Conservation (phyloP, 495 filamentous ascomycete genomes). For the Neurospora sp. region DNA sequence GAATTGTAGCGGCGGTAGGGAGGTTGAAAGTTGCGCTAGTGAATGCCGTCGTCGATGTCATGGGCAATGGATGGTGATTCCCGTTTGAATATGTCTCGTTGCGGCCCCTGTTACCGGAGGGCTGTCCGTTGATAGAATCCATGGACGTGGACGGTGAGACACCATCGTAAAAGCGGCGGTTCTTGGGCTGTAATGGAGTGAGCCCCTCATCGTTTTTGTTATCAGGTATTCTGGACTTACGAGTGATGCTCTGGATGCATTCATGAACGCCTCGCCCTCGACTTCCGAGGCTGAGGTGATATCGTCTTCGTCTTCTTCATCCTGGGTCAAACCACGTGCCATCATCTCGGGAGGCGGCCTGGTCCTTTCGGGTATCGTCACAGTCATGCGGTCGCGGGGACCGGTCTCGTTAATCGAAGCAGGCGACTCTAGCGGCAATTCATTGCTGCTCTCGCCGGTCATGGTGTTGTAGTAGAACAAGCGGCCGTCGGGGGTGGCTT, state of each 20-base stretch:
- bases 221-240: conserved; percentile 25
- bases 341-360: conserved; percentile 88
- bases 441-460: conserved; percentile 85
- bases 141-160: conserved; percentile 86
- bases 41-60: conserved; percentile 57
- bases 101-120: conserved; percentile 35
- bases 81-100: conserved; percentile 39
- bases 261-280: conserved; percentile 50
- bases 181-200: conserved; percentile 32
- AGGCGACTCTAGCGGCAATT: conserved; percentile 86
- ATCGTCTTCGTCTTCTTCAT: conserved; percentile 77
- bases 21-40: conserved; percentile 48
- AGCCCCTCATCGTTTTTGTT: background rate
- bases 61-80: conserved; percentile 38
- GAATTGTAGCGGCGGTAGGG: conserved; percentile 50
- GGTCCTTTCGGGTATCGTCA: conserved; percentile 82
- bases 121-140: conserved; percentile 66
- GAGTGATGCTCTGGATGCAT: conserved; percentile 38
- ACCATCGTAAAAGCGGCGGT: conserved; percentile 60
- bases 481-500: conserved; percentile 86
- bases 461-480: conserved; percentile 98
- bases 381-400: conserved; percentile 76
- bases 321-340: conserved; percentile 70
- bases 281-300: conserved; percentile 74
- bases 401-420: conserved; percentile 71